Base-by-base conservation (phyloP, 2,329 filamentous ascomycete genomes). In the Neofusicoccum umdonicola region DNA sequence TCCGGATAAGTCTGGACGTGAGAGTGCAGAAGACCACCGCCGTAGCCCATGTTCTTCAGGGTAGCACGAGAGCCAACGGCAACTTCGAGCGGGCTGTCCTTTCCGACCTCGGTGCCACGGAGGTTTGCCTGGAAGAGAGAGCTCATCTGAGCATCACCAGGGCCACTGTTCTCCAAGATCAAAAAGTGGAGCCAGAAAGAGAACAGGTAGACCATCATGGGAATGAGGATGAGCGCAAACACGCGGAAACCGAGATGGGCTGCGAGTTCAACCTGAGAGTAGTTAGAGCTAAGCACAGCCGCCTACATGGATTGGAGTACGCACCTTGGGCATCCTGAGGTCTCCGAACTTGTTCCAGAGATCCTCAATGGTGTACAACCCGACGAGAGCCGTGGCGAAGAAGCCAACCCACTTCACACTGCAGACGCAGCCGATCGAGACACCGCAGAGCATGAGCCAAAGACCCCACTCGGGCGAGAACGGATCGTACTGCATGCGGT, bases 61-160 rank as follows among this genome's bases (percentile, higher is more conserved):
- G 95, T 99, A 8, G 90, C 91, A 66, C 90, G 88, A 41, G 95
- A 99, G 31, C 96, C 95, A 68, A 90, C 84, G 4, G 93, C 94
- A 69, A 99, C 84, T 75, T 99, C 95, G 15, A 99, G 85, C 22
- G 96, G 95, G 74, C 93, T 97, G 77, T 97, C 90, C 77, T 92
- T 93, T 74, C 94, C 94, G 67, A 99, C 94, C 69, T 96, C 91
- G 11, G 94, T 98, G 31, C 95, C 95, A 72, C 88, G 89, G 42
- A 99, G 85, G 75, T 99, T 99, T 54, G 96, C 95, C 78, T 99
- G 95, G 86, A 99, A 99, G 58, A 99, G 87, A 31, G 95, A 99
- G 81, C 93, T 97, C 95, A 99, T 99, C 80, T 99, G 95, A n/a
- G 95, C 95, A 81, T 99, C 95, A 63, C 95, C 95, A 7, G 96